Evolutionary conservation across 345 rosid genomes (phyloP).

Genomic region (Aurinia saxatilis): DNA sequence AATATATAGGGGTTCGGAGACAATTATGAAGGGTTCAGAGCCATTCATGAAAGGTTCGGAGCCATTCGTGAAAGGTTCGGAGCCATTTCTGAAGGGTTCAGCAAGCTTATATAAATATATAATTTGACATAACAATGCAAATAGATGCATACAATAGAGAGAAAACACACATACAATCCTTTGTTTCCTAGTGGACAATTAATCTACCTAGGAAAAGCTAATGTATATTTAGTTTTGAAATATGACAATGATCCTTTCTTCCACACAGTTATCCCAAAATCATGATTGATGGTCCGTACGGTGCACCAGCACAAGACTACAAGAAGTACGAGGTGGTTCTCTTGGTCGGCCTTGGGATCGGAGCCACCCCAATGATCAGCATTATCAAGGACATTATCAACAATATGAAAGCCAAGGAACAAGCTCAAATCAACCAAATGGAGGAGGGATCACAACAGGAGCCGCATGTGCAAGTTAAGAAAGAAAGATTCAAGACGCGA

Average conservation of each 20-base stretch:
- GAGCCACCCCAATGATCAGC: slow-evolving; percentile 84
- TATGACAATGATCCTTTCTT: neutral
- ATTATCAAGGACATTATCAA: slow-evolving; percentile 66
- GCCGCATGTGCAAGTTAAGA: slow-evolving; percentile 22
- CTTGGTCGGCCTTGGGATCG: slow-evolving; percentile 66
- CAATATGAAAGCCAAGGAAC: slow-evolving; percentile 41
- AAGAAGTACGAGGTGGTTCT: slow-evolving; percentile 57
- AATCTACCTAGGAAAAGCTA: too few relatives aligned
- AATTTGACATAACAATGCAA: too few relatives aligned
- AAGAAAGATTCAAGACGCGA: slow-evolving; percentile 43
- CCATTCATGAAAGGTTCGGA: too few relatives aligned
- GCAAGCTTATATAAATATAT: too few relatives aligned
- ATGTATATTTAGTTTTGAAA: neutral
- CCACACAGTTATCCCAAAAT: slow-evolving; percentile 38
- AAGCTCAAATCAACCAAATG: slow-evolving; percentile 19
- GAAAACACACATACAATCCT: too few relatives aligned
- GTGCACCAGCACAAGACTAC: slow-evolving; percentile 82
- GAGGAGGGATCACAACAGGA: slow-evolving; percentile 23
- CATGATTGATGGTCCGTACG: slow-evolving; percentile 72
- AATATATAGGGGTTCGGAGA: too few relatives aligned
- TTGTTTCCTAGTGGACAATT: too few relatives aligned
- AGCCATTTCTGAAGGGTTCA: too few relatives aligned
- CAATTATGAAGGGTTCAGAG: too few relatives aligned
- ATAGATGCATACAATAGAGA: too few relatives aligned
- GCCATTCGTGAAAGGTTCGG: too few relatives aligned